Percentiles rank a stretch among this genome's conserved stretches.
phyloP scores from a whole-genome alignment of 1,284 basidiomycete genomes.

The Marasmius tenuissimus region DNA sequence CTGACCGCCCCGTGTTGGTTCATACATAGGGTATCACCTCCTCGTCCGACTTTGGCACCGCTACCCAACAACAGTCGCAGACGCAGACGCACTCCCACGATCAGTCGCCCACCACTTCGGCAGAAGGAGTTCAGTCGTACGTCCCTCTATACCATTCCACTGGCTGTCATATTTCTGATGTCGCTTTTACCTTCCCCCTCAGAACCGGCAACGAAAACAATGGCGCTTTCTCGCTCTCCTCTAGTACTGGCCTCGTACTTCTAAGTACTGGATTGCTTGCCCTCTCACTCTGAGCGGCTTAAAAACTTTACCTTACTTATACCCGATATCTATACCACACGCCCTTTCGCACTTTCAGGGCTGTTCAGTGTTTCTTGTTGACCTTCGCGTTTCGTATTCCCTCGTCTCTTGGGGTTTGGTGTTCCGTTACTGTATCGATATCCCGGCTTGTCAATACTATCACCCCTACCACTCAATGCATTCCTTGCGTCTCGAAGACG shows the following conservation, averaged over 20 bases:
- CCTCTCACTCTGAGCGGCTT: background rate
- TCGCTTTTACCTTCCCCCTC: background rate
- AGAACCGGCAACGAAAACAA: background rate
- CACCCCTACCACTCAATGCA: too few species aligned
- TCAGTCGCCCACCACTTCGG: background rate
- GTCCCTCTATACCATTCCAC: background rate
- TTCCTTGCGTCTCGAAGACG: too few species aligned
- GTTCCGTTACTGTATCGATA: too few species aligned
- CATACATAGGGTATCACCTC: background rate
- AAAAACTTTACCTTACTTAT: background rate
- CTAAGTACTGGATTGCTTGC: background rate
- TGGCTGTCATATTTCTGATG: background rate
- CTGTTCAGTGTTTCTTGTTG: too few species aligned
- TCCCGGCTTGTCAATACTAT: too few species aligned
- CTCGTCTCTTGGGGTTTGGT: too few species aligned
- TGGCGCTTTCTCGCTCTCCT: background rate
- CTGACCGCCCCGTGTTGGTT: background rate
- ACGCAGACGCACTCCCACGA: background rate
- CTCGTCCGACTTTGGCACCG: background rate
- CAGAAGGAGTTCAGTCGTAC: background rate
- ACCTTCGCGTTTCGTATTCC: too few species aligned
- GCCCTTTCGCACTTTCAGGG: too few species aligned
- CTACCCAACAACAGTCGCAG: background rate
- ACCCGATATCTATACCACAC: too few species aligned
- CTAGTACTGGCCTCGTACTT: background rate